These are phyloP conservation scores for Rhodotorula babjevae DNA, from an alignment of 768 basidiomycete genomes.

Conservation along the genomic window DNA sequence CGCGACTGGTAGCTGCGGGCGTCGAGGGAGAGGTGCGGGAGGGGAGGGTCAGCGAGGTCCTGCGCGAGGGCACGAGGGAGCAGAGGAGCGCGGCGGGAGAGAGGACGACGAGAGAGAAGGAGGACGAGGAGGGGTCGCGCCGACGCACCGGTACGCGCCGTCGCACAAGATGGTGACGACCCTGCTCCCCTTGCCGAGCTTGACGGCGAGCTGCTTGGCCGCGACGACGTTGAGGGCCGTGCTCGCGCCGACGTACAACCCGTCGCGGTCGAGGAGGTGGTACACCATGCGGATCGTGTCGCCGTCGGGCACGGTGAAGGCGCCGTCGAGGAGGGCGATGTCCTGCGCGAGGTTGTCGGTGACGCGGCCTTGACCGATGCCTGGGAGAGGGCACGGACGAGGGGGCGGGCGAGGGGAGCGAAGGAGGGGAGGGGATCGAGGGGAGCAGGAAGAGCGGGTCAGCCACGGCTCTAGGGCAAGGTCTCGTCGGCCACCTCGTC, in stretches of 20 bases:
- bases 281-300: conserved; percentile 92
- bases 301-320: conserved; percentile 78
- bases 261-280: conserved; percentile 82
- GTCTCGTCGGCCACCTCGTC: too few species aligned
- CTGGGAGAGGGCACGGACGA: conserved; percentile 50
- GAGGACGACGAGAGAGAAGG: background rate
- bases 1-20: conserved; percentile 69
- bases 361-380: conserved; percentile 93
- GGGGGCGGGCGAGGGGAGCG: too few species aligned
- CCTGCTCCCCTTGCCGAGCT: conserved; percentile 73
- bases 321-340: conserved; percentile 66
- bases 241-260: conserved; percentile 89
- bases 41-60: background rate
- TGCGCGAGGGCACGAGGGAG: too few species aligned
- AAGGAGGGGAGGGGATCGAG: too few species aligned
- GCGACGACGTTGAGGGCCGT: conserved; percentile 93
- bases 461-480: too few species aligned
- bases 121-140: background rate
- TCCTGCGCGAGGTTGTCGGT: conserved; percentile 85
- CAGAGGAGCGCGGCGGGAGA: too few species aligned
- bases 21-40: too few species aligned
- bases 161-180: conserved; percentile 88
- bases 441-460: too few species aligned
- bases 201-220: conserved; percentile 77
- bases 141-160: conserved; percentile 76